Percentiles rank a stretch among this genome's conserved stretches.
Evolutionary conservation across 306 rosid species (phyloP).

Genomic region (Casuarina equisetifolia): DNA sequence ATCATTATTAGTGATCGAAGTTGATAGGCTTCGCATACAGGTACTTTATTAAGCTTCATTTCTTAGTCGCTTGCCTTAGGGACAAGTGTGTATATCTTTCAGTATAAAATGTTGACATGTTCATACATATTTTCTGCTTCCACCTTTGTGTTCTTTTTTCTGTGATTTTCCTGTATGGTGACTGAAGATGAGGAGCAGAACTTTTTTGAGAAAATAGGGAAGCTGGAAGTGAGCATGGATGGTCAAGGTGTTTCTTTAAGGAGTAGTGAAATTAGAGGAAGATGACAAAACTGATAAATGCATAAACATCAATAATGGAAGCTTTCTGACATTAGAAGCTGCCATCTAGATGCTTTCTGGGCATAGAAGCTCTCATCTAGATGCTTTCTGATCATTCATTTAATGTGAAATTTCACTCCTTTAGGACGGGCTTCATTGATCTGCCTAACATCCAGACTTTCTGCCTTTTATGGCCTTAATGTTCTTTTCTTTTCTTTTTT

Average conservation of each 20-base stretch:
- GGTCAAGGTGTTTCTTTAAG: background rate
- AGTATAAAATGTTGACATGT: background rate
- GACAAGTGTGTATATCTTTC: slow-evolving; percentile 5
- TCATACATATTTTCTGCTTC: background rate
- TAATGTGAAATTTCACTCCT: background rate
- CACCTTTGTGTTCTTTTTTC: background rate
- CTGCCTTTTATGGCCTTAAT: background rate
- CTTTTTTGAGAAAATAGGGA: background rate
- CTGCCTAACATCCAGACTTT: background rate
- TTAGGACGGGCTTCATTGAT: background rate
- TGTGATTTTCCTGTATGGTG: background rate
- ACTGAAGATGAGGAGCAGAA: background rate
- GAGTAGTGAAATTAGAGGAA: background rate
- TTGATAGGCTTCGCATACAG: slow-evolving; percentile 92
- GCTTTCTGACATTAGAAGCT: background rate
- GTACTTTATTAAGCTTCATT: slow-evolving; percentile 48
- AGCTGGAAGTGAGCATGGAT: background rate
- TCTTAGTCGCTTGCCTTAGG: background rate
- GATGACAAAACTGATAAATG: background rate
- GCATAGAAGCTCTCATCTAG: too few relatives aligned
- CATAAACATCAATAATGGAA: background rate
- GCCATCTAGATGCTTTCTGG: too few relatives aligned
- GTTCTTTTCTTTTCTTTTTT: too few relatives aligned
- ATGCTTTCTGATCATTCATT: background rate
- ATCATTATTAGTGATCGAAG: slow-evolving; percentile 72